Base-by-base conservation (phyloP, 2,329 filamentous ascomycete genomes). In the Sarocladium kiliense region DNA sequence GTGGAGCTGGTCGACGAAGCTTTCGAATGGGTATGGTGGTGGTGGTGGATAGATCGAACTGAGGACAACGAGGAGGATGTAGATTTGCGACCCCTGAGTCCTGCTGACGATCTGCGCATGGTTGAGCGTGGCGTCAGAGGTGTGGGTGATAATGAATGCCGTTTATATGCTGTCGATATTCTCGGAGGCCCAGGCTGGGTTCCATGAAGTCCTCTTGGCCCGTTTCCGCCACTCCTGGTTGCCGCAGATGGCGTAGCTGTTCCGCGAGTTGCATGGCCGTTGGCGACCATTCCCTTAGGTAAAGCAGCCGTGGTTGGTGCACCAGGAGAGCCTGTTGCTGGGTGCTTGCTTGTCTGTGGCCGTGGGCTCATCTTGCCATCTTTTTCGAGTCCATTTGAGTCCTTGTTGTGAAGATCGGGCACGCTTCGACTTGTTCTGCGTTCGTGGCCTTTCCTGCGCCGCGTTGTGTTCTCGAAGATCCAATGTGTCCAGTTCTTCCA, bases 51-150 rank as follows among this genome's bases (percentile, higher is more conserved):
- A 44, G 89, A 95, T 57, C 94, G 87, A 56, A 99, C 87, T 0
- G 91, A 96, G 1, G 91, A 97, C 16, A 99, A 86, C 0, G 92
- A 97, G 0, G 91, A 96, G 0, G 91, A 97, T 0, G 94, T 99
- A 1, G 93, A 97, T 69, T 97, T 97, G 58, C 94, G 85, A 36
- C 94, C 93, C 26, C 92, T 84, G 44, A 97, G 80, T 27, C 93
- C 92, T 42, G 81, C 84, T 4, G 91, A 96, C 2, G 90, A 85
- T 34, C 91, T 87, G 11, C 94, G 85, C 64, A 95, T 88, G 1
- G 89, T 89, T 4, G 90, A 91, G 37, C 91, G 87, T 3, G 94
- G 93, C 1, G 94, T 97, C 39, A 97, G 71, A 0, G 94, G 93
- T 2, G 86, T 87, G 0, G 94, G 94, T 0, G 91, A 96, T 10